phyloP scores from a whole-genome alignment of 192 early-diverging fungal genomes.

The Jimgerdemannia flammicorona region DNA sequence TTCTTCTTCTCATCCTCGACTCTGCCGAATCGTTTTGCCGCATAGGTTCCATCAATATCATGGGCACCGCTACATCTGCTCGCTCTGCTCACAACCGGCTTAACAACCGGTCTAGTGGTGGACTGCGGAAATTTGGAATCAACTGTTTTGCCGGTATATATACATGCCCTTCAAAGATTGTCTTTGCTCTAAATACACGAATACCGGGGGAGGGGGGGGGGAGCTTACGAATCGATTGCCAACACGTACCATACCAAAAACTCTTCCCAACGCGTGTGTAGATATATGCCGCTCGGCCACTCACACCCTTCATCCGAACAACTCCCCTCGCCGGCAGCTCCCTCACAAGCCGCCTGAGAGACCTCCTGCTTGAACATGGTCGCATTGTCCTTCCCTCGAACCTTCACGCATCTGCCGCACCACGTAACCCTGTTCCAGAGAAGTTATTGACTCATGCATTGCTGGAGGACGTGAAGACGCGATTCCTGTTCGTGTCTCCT shows the following conservation, averaged over 20 bases:
- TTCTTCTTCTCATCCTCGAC: neutral
- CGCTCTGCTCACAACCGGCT: slow-evolving; percentile 73
- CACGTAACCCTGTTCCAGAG: slow-evolving; percentile 35
- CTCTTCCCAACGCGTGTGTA: slow-evolving; percentile 15
- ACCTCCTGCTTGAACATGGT: slow-evolving; percentile 58
- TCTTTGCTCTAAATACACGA: neutral
- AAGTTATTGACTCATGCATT: slow-evolving; percentile 45
- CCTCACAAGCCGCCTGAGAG: slow-evolving; percentile 51
- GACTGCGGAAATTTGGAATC: slow-evolving; percentile 81
- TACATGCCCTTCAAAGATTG: neutral
- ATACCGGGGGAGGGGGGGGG: too few species aligned
- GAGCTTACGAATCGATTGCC: too few species aligned
- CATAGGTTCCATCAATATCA: slow-evolving; percentile 69
- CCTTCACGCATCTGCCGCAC: slow-evolving; percentile 29
- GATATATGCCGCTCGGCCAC: slow-evolving; percentile 65
- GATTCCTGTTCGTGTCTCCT: slow-evolving; percentile 56
- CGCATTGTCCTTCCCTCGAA: slow-evolving; percentile 40
- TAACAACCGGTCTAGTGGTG: slow-evolving; percentile 76
- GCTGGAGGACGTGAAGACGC: slow-evolving; percentile 65
- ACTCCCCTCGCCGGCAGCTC: slow-evolving; percentile 64
- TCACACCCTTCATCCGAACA: slow-evolving; percentile 59
- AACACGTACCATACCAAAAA: neutral
- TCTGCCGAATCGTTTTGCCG: neutral
- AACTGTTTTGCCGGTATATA: slow-evolving; percentile 70
- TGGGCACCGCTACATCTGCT: slow-evolving; percentile 70